Base-by-base conservation (phyloP, 768 basidiomycete species). In the Psilocybe cyanescens region DNA sequence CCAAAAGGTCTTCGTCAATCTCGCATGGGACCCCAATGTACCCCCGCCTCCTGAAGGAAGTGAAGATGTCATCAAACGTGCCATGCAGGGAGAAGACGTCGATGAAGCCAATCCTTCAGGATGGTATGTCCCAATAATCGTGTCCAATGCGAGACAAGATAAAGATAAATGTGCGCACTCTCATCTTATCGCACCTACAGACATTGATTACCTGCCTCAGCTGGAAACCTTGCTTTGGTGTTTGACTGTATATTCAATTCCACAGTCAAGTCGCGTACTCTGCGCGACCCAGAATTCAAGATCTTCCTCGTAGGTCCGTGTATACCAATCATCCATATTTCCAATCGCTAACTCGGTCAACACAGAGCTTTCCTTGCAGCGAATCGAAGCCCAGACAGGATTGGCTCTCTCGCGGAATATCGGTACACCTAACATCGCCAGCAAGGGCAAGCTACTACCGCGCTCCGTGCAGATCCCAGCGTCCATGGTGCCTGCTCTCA, bases 231-330 rank as follows among this genome's bases (percentile, higher is more conserved):
- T 0, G 82, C 86, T 4, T 69, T 90, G 39, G 88, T 93, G 4
- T 88, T 94, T 65, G 92, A 94, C 72, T 88, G 87, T 64, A 77
- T 93, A 1, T 87, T 85, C 72, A 82, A 90, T 65, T 63, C 79
- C 0, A 78, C 82, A 3, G 71, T 92, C 60, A 88, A 87, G 70
- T 79, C 83, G 8, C 84, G 89, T 24, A 72, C 80, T 1, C 77
- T 86, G 49, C 83, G 79, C 56, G 87, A 92, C 65, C 73, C 83
- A 3, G 81, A 84, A 8, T 92, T 91, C 77, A 90, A 87, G 65
- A 71, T 79, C 2, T 92, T 90, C 68, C 76, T 94, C 37, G 82
- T 87, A 61, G 91, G 92, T 89, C 69, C 61, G 81, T 74, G 16
- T 37, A 53, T 61, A 19, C 37, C 39, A 12, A 47, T 45, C 44